Evolutionary conservation across 129 eudicot species (phyloP).

Genomic region (Calendula officinalis): DNA sequence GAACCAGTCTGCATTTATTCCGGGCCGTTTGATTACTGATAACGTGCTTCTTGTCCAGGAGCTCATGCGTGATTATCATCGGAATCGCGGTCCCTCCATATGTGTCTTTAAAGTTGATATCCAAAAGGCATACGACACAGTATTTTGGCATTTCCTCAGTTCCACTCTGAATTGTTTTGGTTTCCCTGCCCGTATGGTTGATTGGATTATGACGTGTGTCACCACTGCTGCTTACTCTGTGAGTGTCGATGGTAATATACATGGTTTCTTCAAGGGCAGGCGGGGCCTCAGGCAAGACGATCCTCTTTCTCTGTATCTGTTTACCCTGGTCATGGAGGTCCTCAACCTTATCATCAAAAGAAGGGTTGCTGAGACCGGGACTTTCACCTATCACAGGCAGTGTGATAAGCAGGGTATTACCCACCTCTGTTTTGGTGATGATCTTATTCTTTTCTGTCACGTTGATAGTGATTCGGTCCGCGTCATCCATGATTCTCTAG

Average conservation of each 20-base stretch:
- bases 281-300: not conserved
- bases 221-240: not conserved
- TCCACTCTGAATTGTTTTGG: not conserved
- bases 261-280: not conserved
- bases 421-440: not conserved
- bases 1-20: not conserved
- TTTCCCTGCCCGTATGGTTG: not conserved
- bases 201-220: not conserved
- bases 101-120: not conserved
- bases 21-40: not conserved
- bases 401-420: not conserved
- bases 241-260: not conserved
- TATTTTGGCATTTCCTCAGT: not conserved
- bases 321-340: not conserved
- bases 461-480: not conserved
- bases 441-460: not conserved
- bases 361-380: not conserved
- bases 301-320: not conserved
- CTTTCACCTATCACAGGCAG: not conserved
- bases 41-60: not conserved
- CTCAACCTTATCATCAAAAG: not conserved
- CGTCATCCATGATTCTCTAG: not conserved
- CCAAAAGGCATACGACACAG: not conserved
- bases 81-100: not conserved
- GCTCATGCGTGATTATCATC: not conserved